These are phyloP conservation scores for Microstroma glucosiphilum DNA, from an alignment of 1,284 basidiomycete species.

Conservation along the genomic window DNA sequence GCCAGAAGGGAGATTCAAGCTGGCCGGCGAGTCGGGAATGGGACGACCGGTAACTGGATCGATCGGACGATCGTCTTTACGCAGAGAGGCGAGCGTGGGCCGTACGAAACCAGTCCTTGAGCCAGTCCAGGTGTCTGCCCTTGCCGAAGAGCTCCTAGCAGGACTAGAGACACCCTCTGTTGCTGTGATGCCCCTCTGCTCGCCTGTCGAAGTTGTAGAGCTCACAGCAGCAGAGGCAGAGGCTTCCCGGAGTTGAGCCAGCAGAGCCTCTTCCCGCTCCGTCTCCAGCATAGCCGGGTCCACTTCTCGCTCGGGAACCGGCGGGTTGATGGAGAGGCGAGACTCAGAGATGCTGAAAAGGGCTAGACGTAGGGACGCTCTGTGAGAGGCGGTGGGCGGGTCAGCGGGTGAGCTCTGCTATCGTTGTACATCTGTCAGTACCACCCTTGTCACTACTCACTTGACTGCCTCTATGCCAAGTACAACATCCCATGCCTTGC, in stretches of 20 bases:
- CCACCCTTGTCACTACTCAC: slow-evolving; percentile 15
- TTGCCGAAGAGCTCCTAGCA: background rate
- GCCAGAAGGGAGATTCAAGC: background rate
- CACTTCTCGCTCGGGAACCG: slow-evolving; percentile 49
- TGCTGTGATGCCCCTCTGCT: slow-evolving; percentile 1
- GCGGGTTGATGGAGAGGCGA: slow-evolving; percentile 49
- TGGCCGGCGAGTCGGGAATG: slow-evolving; percentile 1
- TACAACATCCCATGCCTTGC: slow-evolving; percentile 51
- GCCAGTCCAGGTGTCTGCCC: slow-evolving; percentile 30
- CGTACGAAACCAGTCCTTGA: slow-evolving; percentile 34
- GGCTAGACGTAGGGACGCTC: slow-evolving; percentile 45
- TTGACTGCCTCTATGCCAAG: slow-evolving; percentile 52
- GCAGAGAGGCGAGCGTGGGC: slow-evolving; percentile 37
- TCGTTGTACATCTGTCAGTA: slow-evolving; percentile 4
- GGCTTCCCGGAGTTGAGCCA: slow-evolving; percentile 15
- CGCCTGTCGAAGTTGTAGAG: background rate
- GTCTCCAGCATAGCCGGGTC: slow-evolving; percentile 43
- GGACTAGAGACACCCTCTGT: slow-evolving; percentile 2
- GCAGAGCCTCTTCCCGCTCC: slow-evolving; percentile 23
- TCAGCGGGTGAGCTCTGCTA: background rate
- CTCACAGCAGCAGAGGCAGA: slow-evolving; percentile 5
- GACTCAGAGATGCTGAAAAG: slow-evolving; percentile 48
- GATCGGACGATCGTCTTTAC: slow-evolving; percentile 7
- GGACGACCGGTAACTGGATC: slow-evolving; percentile 1
- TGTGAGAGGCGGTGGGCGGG: slow-evolving; percentile 8